Evolutionary conservation across 1,284 basidiomycete genomes (phyloP).

Genomic region (Spongispora temasekensis): DNA sequence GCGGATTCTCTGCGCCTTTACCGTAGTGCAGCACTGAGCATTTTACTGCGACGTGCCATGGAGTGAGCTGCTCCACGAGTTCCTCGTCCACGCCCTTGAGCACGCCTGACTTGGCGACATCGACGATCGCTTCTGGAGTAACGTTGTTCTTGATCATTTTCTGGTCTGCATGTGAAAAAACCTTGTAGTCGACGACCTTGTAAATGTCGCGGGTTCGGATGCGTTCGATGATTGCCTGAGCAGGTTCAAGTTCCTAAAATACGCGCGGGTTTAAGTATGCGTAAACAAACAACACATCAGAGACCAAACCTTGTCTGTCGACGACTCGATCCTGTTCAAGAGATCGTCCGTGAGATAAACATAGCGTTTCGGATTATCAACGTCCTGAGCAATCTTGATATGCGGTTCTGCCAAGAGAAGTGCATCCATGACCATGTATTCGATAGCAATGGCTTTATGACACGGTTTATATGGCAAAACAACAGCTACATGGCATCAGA

Average conservation of each 20-base stretch:
- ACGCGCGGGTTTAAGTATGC: too few species aligned
- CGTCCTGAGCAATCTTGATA: constrained; percentile 57
- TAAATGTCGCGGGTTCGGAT: constrained; percentile 67
- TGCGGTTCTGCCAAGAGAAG: constrained; percentile 63
- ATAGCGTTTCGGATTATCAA: constrained; percentile 60
- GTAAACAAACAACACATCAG: not conserved
- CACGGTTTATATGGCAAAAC: not conserved
- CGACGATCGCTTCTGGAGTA: constrained; percentile 58
- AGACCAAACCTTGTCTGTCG: constrained; percentile 44
- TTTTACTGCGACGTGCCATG: constrained; percentile 63
- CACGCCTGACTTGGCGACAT: constrained; percentile 17
- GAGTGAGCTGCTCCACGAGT: constrained; percentile 39
- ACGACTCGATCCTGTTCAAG: constrained; percentile 55
- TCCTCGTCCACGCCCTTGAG: constrained; percentile 30
- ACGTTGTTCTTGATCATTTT: constrained; percentile 43
- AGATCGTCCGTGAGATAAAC: constrained; percentile 69
- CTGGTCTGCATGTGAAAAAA: constrained; percentile 52
- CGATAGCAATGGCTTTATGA: constrained; percentile 64
- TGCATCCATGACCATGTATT: constrained; percentile 78
- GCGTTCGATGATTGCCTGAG: constrained; percentile 60
- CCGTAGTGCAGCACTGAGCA: constrained; percentile 69
- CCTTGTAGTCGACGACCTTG: constrained; percentile 65
- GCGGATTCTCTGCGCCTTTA: constrained; percentile 67
- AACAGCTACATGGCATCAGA: too few species aligned
- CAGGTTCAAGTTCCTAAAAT: constrained; percentile 54